A percentile compares a stretch with the other conserved stretches of the same genome.
phyloP scores from a whole-genome alignment of 108 stramenopile genomes.

The Pseudonitzschia delicatissima region DNA sequence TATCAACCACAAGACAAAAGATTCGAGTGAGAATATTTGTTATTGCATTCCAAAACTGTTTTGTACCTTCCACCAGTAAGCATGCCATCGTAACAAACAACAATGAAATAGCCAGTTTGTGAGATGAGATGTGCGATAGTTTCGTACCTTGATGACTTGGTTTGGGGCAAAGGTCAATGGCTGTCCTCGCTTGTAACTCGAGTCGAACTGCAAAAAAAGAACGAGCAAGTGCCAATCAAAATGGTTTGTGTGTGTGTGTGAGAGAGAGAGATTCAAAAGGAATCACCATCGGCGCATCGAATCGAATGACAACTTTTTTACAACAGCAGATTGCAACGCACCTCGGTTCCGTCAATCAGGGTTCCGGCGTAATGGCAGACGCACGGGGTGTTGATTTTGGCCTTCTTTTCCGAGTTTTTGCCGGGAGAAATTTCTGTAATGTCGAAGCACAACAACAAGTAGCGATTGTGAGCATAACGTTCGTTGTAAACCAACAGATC shows the following conservation, averaged over 20 bases:
- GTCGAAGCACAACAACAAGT: background rate
- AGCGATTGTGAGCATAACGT: no score
- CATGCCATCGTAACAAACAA: no score
- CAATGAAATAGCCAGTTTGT: background rate
- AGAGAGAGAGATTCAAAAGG: background rate
- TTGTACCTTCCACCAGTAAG: no score
- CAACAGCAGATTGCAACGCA: background rate
- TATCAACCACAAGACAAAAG: no score
- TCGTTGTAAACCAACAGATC: no score
- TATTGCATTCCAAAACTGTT: no score
- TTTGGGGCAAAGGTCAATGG: constrained; percentile 91
- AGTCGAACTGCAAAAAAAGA: constrained; percentile 58
- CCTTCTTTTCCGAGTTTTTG: constrained; percentile 61
- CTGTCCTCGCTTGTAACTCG: constrained; percentile 76
- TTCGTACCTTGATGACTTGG: constrained; percentile 88
- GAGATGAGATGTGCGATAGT: background rate
- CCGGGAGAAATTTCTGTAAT: constrained; percentile 4
- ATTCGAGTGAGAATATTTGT: no score
- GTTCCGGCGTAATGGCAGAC: constrained; percentile 89
- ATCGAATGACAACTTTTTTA: no score
- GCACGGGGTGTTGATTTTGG: constrained; percentile 60
- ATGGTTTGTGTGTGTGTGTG: background rate
- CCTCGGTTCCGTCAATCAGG: constrained; percentile 86
- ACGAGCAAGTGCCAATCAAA: background rate
- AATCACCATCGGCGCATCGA: no score